Conservation (phyloP, 345 rosid genomes). For the Kernera saxatilis region DNA sequence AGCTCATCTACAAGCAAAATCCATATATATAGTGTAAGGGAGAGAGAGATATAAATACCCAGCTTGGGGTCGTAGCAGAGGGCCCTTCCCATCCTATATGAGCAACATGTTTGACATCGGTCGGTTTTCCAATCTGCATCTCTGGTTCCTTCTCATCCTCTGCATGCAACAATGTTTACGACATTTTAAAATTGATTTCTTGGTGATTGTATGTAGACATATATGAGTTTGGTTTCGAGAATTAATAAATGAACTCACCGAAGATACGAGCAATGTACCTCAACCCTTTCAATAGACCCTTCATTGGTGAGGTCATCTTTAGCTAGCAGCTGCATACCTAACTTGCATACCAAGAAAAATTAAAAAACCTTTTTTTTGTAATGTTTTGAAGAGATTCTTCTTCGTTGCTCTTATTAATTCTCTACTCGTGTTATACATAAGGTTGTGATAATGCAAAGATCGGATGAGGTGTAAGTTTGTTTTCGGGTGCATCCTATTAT, state of each 20-base stretch:
- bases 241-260: slow-evolving; percentile 35
- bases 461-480: background rate
- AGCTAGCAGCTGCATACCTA: slow-evolving; percentile 22
- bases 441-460: background rate
- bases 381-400: background rate
- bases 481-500: background rate
- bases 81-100: slow-evolving; percentile 94
- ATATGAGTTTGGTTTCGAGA: background rate
- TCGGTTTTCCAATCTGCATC: slow-evolving; percentile 78
- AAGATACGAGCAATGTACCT: slow-evolving; percentile 76
- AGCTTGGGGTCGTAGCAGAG: slow-evolving; percentile 50
- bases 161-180: slow-evolving; percentile 34
- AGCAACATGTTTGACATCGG: slow-evolving; percentile 95
- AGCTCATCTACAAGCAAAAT: slow-evolving; percentile 40
- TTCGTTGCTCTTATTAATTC: background rate
- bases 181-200: background rate
- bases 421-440: background rate
- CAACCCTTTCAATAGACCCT: slow-evolving; percentile 67
- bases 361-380: background rate
- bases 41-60: slow-evolving; percentile 49
- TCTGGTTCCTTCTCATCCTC: slow-evolving; percentile 78
- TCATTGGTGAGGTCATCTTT: slow-evolving; percentile 37
- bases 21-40: background rate
- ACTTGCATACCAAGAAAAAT: slow-evolving; percentile 9
- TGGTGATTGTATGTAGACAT: background rate